Base-by-base conservation (phyloP, 1,139 yeast genomes). In the Oligophagozyma castellii region DNA sequence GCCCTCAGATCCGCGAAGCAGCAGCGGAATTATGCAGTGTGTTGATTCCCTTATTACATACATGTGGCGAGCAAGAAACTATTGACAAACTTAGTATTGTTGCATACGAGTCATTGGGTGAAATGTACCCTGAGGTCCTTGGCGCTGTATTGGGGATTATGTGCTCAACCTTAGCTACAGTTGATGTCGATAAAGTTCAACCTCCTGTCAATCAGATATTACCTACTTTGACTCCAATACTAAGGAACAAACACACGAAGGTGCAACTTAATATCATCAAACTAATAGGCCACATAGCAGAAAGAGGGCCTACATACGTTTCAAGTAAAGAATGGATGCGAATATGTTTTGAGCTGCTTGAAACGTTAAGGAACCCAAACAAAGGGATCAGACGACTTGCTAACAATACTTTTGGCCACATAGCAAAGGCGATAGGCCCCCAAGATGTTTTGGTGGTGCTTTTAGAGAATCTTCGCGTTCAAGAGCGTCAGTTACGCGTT, bases 291-390 rank as follows among this genome's bases (percentile, higher is more conserved):
- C 61, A 73, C 27, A 78, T 89, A 31, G 95, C 96, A 0, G 70
- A 67, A 31, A 66, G 73, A 29, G 89, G 83, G n/a, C 74, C 94
- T 1, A 93, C 81, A 42, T 71, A 73, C 31, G 83, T 86, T 14
- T 74, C 86, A 29, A 93, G 95, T 2, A 73, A 83, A 37, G 99
- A 92, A 53, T 92, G 98, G 98, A 83, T 89, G 93, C 66, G 98
- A 37, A 81, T 89, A 18, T 81, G 95, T 45, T 84, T 81, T 55
- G 95, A 86, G 48, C 59, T 92, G 25, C 57, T 92, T 25, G 98
- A 89, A 41, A 73, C 89, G 73, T 64, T 92, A 37, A 84, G 84
- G 46, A 79, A 94, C 11, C 72, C 79, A n/a, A 70, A 70, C 34
- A 83, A 79, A 45, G 63, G 75, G 16, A 81, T 86, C 28, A 61